Evolutionary conservation across 2,329 filamentous ascomycete genomes (phyloP).

Genomic region (Exophiala sideris): DNA sequence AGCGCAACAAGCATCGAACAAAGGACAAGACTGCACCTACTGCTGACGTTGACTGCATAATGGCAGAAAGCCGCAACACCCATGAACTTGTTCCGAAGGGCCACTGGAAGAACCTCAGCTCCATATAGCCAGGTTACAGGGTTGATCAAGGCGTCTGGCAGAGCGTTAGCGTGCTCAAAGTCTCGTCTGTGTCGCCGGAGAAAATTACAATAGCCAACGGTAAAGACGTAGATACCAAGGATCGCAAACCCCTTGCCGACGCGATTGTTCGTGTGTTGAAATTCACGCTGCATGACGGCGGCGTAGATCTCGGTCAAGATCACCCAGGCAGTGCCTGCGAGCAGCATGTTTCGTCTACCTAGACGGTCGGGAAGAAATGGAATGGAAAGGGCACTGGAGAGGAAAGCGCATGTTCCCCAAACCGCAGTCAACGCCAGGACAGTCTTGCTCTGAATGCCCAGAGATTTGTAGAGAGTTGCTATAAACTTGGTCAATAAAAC

Average conservation of each 20-base stretch:
- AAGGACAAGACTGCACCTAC: slow-evolving; percentile 24
- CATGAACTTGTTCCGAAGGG: slow-evolving; percentile 81
- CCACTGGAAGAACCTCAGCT: slow-evolving; percentile 79
- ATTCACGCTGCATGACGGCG: slow-evolving; percentile 56
- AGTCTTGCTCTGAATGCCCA: slow-evolving; percentile 45
- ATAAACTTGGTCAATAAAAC: slow-evolving; percentile 37
- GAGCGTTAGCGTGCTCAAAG: not conserved
- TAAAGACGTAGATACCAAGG: slow-evolving; percentile 58
- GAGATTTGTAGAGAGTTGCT: slow-evolving; percentile 67
- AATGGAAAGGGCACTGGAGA: slow-evolving; percentile 62
- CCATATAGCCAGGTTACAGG: slow-evolving; percentile 81
- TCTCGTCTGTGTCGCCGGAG: not conserved
- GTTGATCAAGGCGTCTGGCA: slow-evolving; percentile 20
- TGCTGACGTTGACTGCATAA: slow-evolving; percentile 58
- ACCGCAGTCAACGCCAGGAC: slow-evolving; percentile 72
- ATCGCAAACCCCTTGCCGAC: slow-evolving; percentile 59
- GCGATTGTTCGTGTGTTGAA: slow-evolving; percentile 53
- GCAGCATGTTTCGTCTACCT: slow-evolving; percentile 55
- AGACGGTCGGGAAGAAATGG: slow-evolving; percentile 54
- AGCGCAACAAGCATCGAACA: not conserved
- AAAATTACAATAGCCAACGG: slow-evolving; percentile 51
- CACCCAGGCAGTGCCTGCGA: slow-evolving; percentile 51
- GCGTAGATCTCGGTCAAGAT: slow-evolving; percentile 57
- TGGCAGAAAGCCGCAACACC: slow-evolving; percentile 82
- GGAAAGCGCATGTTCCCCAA: slow-evolving; percentile 89